These are phyloP conservation scores for Rhododendron kiyosumense DNA, from an alignment of 148 eudicot species.

Conservation along the genomic window DNA sequence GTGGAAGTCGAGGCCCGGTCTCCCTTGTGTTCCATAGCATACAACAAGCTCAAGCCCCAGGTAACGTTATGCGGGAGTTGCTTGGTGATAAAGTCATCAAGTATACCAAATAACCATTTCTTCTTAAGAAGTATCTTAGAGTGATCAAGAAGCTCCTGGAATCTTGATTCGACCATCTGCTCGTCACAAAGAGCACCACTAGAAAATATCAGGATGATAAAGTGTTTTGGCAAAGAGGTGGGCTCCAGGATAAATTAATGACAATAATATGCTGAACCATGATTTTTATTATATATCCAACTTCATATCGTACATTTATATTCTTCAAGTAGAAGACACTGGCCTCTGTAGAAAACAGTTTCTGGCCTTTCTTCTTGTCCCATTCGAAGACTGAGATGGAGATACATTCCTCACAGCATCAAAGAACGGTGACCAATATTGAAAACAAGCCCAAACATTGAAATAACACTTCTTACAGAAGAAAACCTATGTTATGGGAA, in stretches of 20 bases:
- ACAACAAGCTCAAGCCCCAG: conserved; percentile 93
- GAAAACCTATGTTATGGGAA: background rate
- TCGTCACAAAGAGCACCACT: conserved; percentile 8
- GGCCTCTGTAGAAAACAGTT: background rate
- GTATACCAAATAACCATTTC: conserved; percentile 83
- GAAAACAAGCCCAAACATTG: background rate
- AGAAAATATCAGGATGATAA: background rate
- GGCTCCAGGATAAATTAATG: background rate
- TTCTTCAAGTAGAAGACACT: background rate
- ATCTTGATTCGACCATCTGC: conserved; percentile 93
- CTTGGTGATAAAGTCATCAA: conserved; percentile 82
- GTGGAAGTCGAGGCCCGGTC: conserved; percentile 86
- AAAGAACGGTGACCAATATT: background rate
- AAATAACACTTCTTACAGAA: background rate
- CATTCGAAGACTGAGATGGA: background rate
- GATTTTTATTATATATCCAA: background rate
- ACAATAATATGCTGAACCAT: background rate
- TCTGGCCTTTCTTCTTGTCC: background rate
- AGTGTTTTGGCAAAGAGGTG: background rate
- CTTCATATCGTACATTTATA: background rate
- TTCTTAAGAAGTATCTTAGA: conserved; percentile 62
- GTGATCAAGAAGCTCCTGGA: conserved; percentile 69
- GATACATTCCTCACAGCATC: background rate
- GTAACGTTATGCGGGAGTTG: conserved; percentile 98
- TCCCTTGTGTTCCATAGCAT: conserved; percentile 90